Evolutionary conservation across 2,329 filamentous ascomycete genomes (phyloP).

Genomic region (Arachnomyces sp.): DNA sequence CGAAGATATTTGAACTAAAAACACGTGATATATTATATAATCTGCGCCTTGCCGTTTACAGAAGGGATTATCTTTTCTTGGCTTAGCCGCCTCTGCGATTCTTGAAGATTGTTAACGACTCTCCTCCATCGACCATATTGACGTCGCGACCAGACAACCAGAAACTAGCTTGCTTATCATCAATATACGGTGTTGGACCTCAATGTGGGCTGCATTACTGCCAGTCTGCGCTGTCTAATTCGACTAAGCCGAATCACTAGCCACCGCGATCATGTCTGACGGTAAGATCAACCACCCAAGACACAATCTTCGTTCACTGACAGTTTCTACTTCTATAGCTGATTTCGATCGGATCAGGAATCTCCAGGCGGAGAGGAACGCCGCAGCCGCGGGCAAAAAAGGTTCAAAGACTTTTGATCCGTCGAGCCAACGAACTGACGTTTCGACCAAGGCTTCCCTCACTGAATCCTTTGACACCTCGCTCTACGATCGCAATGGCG

Average conservation of each 20-base stretch:
- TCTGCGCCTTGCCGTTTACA: too few species aligned
- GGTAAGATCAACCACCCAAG: slow-evolving; percentile 21
- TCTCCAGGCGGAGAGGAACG: slow-evolving; percentile 89
- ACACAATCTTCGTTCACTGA: too few species aligned
- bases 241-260: slow-evolving; percentile 15
- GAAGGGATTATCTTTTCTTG: too few species aligned
- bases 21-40: too few species aligned
- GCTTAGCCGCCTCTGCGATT: too few species aligned
- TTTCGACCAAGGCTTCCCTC: slow-evolving; percentile 81
- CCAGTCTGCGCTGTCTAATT: slow-evolving; percentile 20
- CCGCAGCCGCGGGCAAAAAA: slow-evolving; percentile 67
- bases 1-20: too few species aligned
- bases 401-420: slow-evolving; percentile 71
- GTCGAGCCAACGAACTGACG: slow-evolving; percentile 71
- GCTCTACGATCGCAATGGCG: slow-evolving; percentile 70
- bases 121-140: too few species aligned
- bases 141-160: too few species aligned
- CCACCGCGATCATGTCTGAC: slow-evolving; percentile 35
- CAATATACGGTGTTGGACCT: too few species aligned
- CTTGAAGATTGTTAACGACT: too few species aligned
- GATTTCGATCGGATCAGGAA: slow-evolving; percentile 82
- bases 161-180: too few species aligned
- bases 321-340: slow-evolving; percentile 36
- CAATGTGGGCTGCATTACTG: slow-evolving; percentile 14
- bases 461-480: slow-evolving; percentile 78